Percentiles rank a stretch among this genome's conserved stretches.
phyloP scores from a whole-genome alignment of 2,329 filamentous ascomycete species.

The Onygenales sp. region DNA sequence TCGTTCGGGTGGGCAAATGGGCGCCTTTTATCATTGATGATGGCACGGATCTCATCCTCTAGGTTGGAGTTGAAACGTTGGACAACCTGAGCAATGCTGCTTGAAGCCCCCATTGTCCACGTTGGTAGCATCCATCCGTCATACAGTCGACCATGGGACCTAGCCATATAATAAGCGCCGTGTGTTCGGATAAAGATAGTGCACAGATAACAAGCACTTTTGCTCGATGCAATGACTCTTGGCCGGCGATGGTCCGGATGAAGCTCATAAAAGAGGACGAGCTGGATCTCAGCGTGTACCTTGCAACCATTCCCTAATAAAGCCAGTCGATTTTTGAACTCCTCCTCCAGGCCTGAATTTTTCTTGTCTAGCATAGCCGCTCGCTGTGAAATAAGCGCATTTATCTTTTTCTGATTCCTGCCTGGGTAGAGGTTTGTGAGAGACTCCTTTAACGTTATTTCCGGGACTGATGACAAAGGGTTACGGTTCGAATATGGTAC shows the following conservation, averaged over 20 bases:
- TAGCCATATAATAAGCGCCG: neutral
- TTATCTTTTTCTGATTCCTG: neutral
- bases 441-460: neutral
- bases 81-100: neutral
- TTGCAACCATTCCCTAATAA: neutral
- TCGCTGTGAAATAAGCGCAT: neutral
- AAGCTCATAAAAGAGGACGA: neutral
- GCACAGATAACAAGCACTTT: neutral
- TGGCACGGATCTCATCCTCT: neutral
- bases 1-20: neutral
- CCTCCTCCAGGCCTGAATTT: neutral
- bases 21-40: neutral
- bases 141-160: neutral
- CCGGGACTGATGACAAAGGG: too few relatives aligned
- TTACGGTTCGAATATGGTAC: neutral
- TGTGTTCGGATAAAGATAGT: neutral
- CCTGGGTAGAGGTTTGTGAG: neutral
- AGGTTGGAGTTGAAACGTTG: neutral
- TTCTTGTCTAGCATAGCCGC: neutral
- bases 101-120: neutral
- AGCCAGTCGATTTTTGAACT: neutral
- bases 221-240: neutral
- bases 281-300: neutral
- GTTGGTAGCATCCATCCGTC: neutral
- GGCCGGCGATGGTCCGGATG: neutral